Evolutionary conservation across 257 asterid genomes (phyloP), one percentile per base, ranked within the genome.

Genomic region (Leonotis leonurus): DNA sequence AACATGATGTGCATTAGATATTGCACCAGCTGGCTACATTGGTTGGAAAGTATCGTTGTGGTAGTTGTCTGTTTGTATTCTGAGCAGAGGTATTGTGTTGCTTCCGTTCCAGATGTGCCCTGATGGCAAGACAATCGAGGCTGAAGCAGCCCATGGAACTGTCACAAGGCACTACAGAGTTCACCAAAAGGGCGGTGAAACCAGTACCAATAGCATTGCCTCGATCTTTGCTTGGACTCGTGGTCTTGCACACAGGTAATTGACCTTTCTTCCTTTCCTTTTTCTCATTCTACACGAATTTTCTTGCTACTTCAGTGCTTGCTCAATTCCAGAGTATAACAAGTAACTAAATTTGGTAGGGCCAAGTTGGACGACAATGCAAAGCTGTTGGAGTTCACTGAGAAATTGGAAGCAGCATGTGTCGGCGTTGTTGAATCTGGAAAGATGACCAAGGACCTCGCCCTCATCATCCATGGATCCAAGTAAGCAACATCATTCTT

Each of bases 91-190:
- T 43, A 44, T 54, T 39, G 57, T 29, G 18, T 68, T 70, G 20
- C 39, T 6, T 73, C 76, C 56, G 25, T 39, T 75, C 40, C 69
- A 93, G 99, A 84, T 93, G 40, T 93, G 99, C 72, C 99, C 97
- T 17, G 99, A 93, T 76, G 99, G 99, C 51, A 93, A 93, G 87
- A 93, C 99, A n/a, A 90, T 93, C 20, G 99, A 93, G 73, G 81
- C 99, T 41, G 99, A 93, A 85, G 99, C 99, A 21, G 99, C 99
- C 62, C 97, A 93, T 69, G 99, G 99, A 75, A 93, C 99, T 63
- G 99, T 93, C 8, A 89, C 99, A 0, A 92, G 99, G 37, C 99
- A 93, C 82, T 93, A 48, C 73, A 87, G 97, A 75, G 97, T 93
- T 73, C 99, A 93, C 50, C 97, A 93, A 39, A 89, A 93, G 62